Evolutionary conservation across 805 yeast species (phyloP).

Genomic region (Candida parachauliodes): DNA sequence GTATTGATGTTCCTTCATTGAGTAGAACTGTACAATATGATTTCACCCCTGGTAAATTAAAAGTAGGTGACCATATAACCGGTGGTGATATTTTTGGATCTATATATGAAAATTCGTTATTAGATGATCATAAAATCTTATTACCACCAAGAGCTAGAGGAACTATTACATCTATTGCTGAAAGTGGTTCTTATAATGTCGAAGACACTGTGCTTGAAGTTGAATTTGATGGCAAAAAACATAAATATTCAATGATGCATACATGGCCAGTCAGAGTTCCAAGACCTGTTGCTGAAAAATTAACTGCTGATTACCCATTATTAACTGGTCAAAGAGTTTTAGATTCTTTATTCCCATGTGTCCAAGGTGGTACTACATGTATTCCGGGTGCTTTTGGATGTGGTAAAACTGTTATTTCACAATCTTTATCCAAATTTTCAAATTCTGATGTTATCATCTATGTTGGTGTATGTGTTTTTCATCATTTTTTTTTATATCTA

Average conservation of each 20-base stretch:
- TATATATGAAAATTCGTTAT: slow-evolving; percentile 87
- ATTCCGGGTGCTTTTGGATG: slow-evolving; percentile 99
- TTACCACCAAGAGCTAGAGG: slow-evolving; percentile 99
- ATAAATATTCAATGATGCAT: slow-evolving; percentile 89
- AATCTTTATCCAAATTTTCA: slow-evolving; percentile 93
- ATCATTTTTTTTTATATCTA: too few relatives aligned
- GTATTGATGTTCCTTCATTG: slow-evolving; percentile 95
- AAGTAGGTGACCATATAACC: slow-evolving; percentile 94
- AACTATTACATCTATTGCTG: slow-evolving; percentile 86
- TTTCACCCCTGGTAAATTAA: slow-evolving; percentile 73
- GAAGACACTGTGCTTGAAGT: slow-evolving; percentile 89
- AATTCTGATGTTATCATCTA: slow-evolving; percentile 96
- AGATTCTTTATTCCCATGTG: slow-evolving; percentile 97
- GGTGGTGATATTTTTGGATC: slow-evolving; percentile 98
- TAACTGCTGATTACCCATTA: slow-evolving; percentile 90
- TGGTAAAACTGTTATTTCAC: slow-evolving; percentile 98
- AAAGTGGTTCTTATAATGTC: slow-evolving; percentile 84
- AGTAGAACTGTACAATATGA: slow-evolving; percentile 79
- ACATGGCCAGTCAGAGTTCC: slow-evolving; percentile 99
- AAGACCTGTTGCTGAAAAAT: slow-evolving; percentile 94
- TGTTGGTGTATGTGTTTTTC: slow-evolving; percentile 69
- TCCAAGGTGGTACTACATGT: slow-evolving; percentile 99
- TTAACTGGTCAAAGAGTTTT: slow-evolving; percentile 98
- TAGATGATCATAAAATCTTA: slow-evolving; percentile 89
- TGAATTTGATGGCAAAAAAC: slow-evolving; percentile 86